Evolutionary conservation across 495 filamentous ascomycete genomes (phyloP).

Genomic region (Baudoinia panamericana): DNA sequence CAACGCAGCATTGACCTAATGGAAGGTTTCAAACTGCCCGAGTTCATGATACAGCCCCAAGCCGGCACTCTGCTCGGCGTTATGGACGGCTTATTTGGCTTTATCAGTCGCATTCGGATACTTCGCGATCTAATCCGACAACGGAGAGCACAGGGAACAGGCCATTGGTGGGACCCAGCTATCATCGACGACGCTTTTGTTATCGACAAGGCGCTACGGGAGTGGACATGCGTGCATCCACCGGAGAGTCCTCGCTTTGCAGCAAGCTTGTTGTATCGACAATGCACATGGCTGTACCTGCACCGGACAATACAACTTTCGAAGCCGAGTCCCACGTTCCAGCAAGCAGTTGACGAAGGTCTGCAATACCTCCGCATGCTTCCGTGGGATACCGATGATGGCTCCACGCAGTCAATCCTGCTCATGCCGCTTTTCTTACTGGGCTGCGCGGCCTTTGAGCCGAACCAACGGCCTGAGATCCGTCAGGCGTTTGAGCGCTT

Average conservation of each 20-base stretch:
- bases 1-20: constrained; percentile 40
- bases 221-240: constrained; percentile 61
- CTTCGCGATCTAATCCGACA: constrained; percentile 64
- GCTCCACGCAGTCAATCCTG: constrained; percentile 61
- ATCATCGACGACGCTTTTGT: constrained; percentile 60
- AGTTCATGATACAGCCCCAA: constrained; percentile 60
- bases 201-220: constrained; percentile 63
- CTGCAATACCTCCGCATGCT: constrained; percentile 50
- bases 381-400: constrained; percentile 38
- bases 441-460: constrained; percentile 70
- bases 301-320: constrained; percentile 74
- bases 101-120: constrained; percentile 66
- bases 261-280: constrained; percentile 72
- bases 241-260: constrained; percentile 57
- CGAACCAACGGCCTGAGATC: constrained; percentile 55
- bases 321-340: constrained; percentile 40
- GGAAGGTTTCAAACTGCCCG: constrained; percentile 51
- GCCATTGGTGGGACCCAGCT: constrained; percentile 62
- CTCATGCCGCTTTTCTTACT: constrained; percentile 77
- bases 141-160: constrained; percentile 47
- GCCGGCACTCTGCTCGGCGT: constrained; percentile 69
- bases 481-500: constrained; percentile 54
- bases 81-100: constrained; percentile 70
- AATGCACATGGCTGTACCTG: constrained; percentile 84
- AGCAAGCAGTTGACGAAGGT: constrained; percentile 66